Evolutionary conservation across 768 basidiomycete species (phyloP), one percentile per base, ranked within the genome.

Genomic region (Cubamyces sp.): DNA sequence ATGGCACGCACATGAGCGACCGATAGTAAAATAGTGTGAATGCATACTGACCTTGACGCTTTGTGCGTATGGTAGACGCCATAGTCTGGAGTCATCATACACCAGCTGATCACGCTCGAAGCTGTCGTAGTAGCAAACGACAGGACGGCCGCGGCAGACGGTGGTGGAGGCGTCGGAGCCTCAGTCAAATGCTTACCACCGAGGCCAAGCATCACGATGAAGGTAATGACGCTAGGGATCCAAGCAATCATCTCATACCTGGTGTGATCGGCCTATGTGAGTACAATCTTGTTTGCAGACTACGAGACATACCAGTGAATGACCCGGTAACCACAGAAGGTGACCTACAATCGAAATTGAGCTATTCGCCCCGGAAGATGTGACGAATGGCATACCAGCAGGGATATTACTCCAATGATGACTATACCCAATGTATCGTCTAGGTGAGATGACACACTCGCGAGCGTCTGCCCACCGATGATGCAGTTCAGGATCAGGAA

Each of bases 401-500:
- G 70, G 0, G 77, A 76, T 26, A 80, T 70, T 16, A 78, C 60
- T 1, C 75, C 75, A 41, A 81, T 76, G 64, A 81, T 76, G 43
- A 79, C 76, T 60, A 81, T 81, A 0, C 80, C 80, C 11, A 80
- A 75, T 8, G 72, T 71, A 21, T 69, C 70, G 37, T 70, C 58
- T 3, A 73, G 63, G 48, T 68, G 70, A 25, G 52, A 37, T 7
- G 74, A 73, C 3, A 81, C 78, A 26, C 79, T 77, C 0, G 79
- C 74, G 21, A 84, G 74, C 3, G 77, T 77, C 66, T 82, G 81
- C 0, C 82, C 83, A 7, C 79, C 83, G 25, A 82, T 74, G 62
- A 84, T 83, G 60, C 76, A 75, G 54, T 81, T 80, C 28, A 84
- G 71, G n/a, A 81, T 78, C 54, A 81, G 71, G 71, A 81, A 84